Conservation (phyloP, 2,329 filamentous ascomycete genomes). For the Paramyrothecium sp. region DNA sequence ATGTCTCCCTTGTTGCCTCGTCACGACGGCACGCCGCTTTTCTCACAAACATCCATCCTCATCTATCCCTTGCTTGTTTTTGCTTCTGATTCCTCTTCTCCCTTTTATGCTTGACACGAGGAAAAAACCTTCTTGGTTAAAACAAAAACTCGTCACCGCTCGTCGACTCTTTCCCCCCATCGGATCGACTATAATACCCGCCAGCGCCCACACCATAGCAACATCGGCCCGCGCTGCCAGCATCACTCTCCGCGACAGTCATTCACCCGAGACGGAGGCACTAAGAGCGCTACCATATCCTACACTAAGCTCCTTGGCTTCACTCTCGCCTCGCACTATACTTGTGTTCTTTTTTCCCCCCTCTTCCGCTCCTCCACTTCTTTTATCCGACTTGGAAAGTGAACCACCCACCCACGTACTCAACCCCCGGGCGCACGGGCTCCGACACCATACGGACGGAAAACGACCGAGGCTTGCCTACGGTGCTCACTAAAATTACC, state of each 20-base stretch:
- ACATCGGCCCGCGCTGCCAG: too few relatives aligned
- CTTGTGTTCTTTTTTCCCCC: neutral
- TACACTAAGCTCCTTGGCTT: neutral
- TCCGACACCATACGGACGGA: slow-evolving; percentile 7
- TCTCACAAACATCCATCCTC: neutral
- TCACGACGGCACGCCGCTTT: neutral
- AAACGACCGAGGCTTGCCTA: slow-evolving; percentile 3
- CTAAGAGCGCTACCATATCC: neutral
- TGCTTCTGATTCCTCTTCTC: neutral
- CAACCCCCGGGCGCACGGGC: neutral
- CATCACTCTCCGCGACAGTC: too few relatives aligned
- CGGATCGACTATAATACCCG: too few relatives aligned
- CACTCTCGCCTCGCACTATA: neutral
- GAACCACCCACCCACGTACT: neutral
- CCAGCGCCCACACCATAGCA: too few relatives aligned
- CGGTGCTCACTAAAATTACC: neutral
- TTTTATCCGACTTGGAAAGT: neutral
- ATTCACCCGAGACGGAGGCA: neutral
- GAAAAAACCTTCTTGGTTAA: neutral
- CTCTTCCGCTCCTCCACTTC: neutral
- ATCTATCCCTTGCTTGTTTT: neutral
- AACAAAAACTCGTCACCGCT: too few relatives aligned
- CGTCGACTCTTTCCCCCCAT: too few relatives aligned
- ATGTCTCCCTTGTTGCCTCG: neutral
- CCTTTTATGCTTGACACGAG: neutral